phyloP scores from a whole-genome alignment of 345 rosid species.

The Brassica cretica region DNA sequence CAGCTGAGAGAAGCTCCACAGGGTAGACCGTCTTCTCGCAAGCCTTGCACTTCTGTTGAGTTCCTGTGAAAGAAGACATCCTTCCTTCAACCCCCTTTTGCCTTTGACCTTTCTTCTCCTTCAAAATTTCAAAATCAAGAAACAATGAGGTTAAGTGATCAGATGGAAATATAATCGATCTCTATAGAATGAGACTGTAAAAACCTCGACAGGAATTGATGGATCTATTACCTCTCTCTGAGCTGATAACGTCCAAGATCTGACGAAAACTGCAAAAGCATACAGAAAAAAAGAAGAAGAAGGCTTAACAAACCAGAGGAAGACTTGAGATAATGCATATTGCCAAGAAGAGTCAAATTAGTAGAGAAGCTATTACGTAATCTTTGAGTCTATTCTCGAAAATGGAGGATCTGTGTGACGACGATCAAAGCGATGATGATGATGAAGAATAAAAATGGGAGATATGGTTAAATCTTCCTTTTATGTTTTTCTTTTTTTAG shows the following conservation, averaged over 20 bases:
- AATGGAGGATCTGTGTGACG: constrained; percentile 19
- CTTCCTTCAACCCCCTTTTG: constrained; percentile 11
- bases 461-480: constrained; percentile 7
- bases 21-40: constrained; percentile 78
- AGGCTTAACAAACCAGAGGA: neutral
- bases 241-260: constrained; percentile 18
- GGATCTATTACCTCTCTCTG: constrained; percentile 28
- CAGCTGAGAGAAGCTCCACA: constrained; percentile 69
- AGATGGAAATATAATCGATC: no score
- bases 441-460: neutral
- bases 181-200: no score
- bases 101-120: constrained; percentile 3
- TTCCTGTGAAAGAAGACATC: constrained; percentile 59
- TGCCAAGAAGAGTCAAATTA: neutral
- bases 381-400: neutral
- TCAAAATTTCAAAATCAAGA: neutral
- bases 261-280: constrained; percentile 26
- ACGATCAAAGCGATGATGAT: constrained; percentile 15
- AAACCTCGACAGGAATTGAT: neutral
- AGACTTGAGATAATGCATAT: neutral
- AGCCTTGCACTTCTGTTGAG: constrained; percentile 75
- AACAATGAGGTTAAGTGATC: neutral
- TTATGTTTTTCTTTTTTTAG: neutral
- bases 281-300: neutral
- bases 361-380: constrained; percentile 8